Evolutionary conservation across 2,329 filamentous ascomycete genomes (phyloP).

Genomic region (Neofusicoccum cordaticola): DNA sequence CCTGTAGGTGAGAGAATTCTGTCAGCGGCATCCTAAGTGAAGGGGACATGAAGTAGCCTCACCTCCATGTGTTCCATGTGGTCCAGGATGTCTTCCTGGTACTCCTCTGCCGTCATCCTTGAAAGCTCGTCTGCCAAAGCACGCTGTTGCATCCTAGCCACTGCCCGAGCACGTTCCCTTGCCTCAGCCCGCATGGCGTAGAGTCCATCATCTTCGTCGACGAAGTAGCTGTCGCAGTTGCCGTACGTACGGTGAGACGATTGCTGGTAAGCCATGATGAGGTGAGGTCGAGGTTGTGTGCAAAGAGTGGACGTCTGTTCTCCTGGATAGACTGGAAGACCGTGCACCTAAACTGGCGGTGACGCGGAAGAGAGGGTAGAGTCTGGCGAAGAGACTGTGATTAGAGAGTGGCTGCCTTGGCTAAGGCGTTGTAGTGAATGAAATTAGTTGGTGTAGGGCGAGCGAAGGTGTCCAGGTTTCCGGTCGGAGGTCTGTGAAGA

Average conservation of each 20-base stretch:
- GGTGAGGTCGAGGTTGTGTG: conserved; percentile 32
- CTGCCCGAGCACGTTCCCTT: conserved; percentile 72
- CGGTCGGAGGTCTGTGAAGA: conserved; percentile 25
- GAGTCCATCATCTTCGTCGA: conserved; percentile 58
- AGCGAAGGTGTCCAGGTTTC: conserved; percentile 19
- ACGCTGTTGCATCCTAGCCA: conserved; percentile 80
- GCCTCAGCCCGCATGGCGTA: conserved; percentile 61
- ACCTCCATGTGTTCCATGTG: conserved; percentile 97
- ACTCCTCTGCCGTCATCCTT: conserved; percentile 79
- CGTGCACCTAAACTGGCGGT: conserved; percentile 9
- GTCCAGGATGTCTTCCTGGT: conserved; percentile 87
- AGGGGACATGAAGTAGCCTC: conserved; percentile 29
- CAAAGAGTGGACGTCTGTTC: conserved; percentile 48
- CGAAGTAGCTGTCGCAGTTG: conserved; percentile 67
- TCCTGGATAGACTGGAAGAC: conserved; percentile 31
- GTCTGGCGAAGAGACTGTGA: conserved; percentile 38
- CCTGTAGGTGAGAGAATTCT: conserved; percentile 40
- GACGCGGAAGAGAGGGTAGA: conserved; percentile 40
- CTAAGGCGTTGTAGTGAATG: conserved; percentile 52
- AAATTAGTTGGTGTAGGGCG: conserved; percentile 53
- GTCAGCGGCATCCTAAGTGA: conserved; percentile 27
- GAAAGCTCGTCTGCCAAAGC: conserved; percentile 88
- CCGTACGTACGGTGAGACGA: conserved; percentile 52
- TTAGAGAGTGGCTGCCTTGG: conserved; percentile 52
- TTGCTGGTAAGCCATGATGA: conserved; percentile 56